Evolutionary conservation across 805 yeast genomes (phyloP), one percentile per base, ranked within the genome.

Genomic region (Saccharomyces mikatae): DNA sequence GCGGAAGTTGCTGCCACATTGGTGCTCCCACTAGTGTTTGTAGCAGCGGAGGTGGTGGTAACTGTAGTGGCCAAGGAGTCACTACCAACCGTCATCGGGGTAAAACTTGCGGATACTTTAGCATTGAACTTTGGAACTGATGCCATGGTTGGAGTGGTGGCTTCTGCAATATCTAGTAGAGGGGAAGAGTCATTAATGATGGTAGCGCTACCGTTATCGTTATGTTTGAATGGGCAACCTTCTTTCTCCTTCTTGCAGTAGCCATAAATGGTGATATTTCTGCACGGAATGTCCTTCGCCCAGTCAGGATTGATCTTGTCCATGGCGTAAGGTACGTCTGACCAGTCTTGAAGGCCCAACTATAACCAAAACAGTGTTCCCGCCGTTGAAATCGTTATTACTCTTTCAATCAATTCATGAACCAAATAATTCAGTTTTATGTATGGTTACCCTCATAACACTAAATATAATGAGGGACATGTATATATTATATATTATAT

Each of bases 171-270:
- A 9, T 41, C 17, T 11, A 51, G 24, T 9, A 28, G 32, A 30
- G 28, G 11, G n/a, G 52, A 13, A 30, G 48, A 46, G 3, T 29
- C 29, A 31, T 29, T 41, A 21, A 47, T 48, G 21, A 29, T n/a
- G 8, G 32, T 17, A 27, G 32, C 27, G 24, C 13, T n/a, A 28
- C 65, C 63, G 49, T 72, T 74, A 44, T 66, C 71, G 55, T 80
- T 86, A 67, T 88, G 96, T 51, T 81, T 82, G 66, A 88, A 89
- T 2, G 84, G 86, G 66, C 96, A 89, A 10, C 96, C 96, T 63
- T 88, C 89, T 60, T 86, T 86, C 62, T 87, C 90, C 71, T 80
- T 89, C 68, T 88, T 88, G 74, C 97, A 89, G 63, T 79, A 88
- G 3, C 96, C 97, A 73, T 89, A 89, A 32, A 88, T 87, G 49